Evolutionary conservation across 805 yeast species (phyloP).

Genomic region (Blastobotrys attinorum): DNA sequence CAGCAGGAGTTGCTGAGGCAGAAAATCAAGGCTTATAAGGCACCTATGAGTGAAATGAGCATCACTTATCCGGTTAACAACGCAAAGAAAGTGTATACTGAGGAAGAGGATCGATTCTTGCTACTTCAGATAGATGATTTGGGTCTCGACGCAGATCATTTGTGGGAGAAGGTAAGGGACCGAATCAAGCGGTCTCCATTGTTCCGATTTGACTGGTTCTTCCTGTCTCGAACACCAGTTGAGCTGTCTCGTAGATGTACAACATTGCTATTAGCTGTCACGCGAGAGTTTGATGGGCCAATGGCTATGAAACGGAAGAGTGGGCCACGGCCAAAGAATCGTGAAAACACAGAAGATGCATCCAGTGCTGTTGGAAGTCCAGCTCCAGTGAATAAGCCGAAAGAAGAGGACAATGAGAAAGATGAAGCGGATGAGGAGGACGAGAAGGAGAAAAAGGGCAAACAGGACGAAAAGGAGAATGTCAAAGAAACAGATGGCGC

Average conservation of each 20-base stretch:
- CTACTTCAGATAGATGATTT: slow-evolving; percentile 65
- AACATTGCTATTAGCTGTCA: slow-evolving; percentile 66
- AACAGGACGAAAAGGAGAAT: too few species aligned
- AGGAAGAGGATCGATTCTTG: slow-evolving; percentile 84
- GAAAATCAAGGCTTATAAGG: slow-evolving; percentile 58
- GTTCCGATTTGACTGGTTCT: slow-evolving; percentile 80
- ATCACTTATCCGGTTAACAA: slow-evolving; percentile 70
- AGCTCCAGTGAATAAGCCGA: background rate
- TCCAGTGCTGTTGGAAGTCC: slow-evolving; percentile 8
- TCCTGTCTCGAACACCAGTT: slow-evolving; percentile 66
- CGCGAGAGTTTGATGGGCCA: slow-evolving; percentile 54
- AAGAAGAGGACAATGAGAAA: background rate
- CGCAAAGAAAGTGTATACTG: slow-evolving; percentile 61
- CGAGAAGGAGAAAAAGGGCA: background rate
- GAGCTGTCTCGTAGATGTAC: slow-evolving; percentile 80
- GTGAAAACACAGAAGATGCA: slow-evolving; percentile 2
- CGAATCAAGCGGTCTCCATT: slow-evolving; percentile 62
- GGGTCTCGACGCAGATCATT: slow-evolving; percentile 71
- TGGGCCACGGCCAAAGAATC: slow-evolving; percentile 12
- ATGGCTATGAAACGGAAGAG: slow-evolving; percentile 24
- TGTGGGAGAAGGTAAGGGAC: slow-evolving; percentile 68
- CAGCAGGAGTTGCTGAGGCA: slow-evolving; percentile 75
- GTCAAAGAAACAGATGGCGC: too few species aligned
- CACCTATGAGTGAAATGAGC: slow-evolving; percentile 69
- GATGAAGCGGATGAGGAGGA: too few species aligned